Evolutionary conservation across 2,329 filamentous ascomycete species (phyloP).

Genomic region (Plenodomus lindquistii): DNA sequence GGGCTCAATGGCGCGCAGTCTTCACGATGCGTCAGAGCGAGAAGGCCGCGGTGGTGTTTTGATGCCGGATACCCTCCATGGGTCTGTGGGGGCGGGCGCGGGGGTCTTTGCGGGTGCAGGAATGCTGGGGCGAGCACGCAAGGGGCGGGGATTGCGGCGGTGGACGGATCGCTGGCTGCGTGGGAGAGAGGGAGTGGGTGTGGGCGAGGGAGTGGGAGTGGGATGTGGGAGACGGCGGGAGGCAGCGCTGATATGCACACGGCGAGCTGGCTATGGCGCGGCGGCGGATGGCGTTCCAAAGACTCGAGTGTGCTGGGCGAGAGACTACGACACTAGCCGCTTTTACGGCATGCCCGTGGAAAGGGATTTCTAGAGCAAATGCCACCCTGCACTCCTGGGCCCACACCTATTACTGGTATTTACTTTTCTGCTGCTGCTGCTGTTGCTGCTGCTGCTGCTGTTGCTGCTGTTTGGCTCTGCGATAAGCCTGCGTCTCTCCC

Average conservation of each 20-base stretch:
- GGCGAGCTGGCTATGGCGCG: neutral
- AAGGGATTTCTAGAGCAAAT: neutral
- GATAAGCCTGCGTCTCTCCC: too few relatives aligned
- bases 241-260: neutral
- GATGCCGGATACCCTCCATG: conserved; percentile 33
- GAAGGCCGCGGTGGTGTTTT: conserved; percentile 17
- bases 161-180: neutral
- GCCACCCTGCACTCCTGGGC: too few relatives aligned
- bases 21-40: conserved; percentile 22
- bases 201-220: neutral
- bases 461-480: too few relatives aligned
- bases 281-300: neutral
- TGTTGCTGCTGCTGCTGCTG: too few relatives aligned
- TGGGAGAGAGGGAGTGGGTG: neutral
- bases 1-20: conserved; percentile 26
- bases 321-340: neutral
- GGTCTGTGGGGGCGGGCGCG: conserved; percentile 19
- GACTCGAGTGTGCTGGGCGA: neutral
- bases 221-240: neutral
- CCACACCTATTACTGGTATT: too few relatives aligned
- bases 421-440: too few relatives aligned
- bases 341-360: neutral
- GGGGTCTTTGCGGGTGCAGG: conserved; percentile 16
- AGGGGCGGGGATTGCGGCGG: neutral
- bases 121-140: conserved; percentile 10